Base-by-base conservation (phyloP, 2,329 filamentous ascomycete species). In the Colletotrichum musicola region DNA sequence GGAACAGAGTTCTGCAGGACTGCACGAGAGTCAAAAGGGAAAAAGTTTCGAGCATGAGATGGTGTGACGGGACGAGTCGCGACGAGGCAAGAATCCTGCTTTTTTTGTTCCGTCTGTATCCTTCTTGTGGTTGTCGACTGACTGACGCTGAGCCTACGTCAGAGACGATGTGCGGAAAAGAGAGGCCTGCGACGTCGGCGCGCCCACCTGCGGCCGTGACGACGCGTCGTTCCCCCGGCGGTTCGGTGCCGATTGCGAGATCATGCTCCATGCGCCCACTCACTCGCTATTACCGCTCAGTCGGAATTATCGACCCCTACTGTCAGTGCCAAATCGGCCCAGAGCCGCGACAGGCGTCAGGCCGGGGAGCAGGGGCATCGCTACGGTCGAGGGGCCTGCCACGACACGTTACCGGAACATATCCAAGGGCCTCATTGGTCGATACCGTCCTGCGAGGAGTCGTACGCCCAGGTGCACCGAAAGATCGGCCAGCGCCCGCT, bases 11-110 rank as follows among this genome's bases (percentile, higher is more conserved):
- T 60, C 4, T 6, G 22, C 35, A 2, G 9, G 38, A 35, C 30
- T 1, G 30, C 22, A 25, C 22, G 22, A 4, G 22, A 22, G 22
- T 25, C n/a, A n/a, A 25, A 35, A 35, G 7, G 3, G 10, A 4
- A 49, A 38, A 53, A 4, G 10, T 12, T 40, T 40, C 18, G 47
- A 22, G 40, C 14, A 35, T 10, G 30, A 30, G 38, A 67, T 49
- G 58, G 64, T 47, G 59, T 53, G 53, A 53, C 46, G 53, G 6
- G 44, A 20, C 46, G 46, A 58, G 59, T 46, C 42, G 27, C 18
- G 40, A 54, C 12, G n/a, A 20, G 46, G 16, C n/a, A 49, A 18
- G 18, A 49, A 49, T 12, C 18, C 20, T n/a, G 46, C n/a, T 49
- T 49, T 18, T 20, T 51, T 27, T 3, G 13, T 12, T 12, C 30